Evolutionary conservation across 2,329 filamentous ascomycete species (phyloP).

Genomic region (Scolecobasidium constrictum): DNA sequence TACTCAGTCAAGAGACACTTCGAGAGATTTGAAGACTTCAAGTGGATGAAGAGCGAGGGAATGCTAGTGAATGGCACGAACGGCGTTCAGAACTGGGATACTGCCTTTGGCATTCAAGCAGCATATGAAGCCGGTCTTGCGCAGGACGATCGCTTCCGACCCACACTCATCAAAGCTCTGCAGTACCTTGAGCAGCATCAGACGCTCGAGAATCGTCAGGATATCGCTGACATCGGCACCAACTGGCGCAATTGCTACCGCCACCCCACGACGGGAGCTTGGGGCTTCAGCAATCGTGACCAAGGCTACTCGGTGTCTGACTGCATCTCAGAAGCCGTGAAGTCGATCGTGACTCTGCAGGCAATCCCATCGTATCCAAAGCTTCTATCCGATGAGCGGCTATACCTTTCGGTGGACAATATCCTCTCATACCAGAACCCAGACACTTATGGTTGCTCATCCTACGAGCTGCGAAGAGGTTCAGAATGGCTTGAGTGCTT

Average conservation of each 20-base stretch:
- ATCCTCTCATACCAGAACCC: constrained; percentile 83
- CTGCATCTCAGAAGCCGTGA: constrained; percentile 84
- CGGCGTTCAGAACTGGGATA: constrained; percentile 97
- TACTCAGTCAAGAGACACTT: constrained; percentile 63
- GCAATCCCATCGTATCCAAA: constrained; percentile 63
- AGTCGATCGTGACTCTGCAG: constrained; percentile 76
- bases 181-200: constrained; percentile 85
- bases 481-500: constrained; percentile 70
- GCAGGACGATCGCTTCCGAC: constrained; percentile 63
- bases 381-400: constrained; percentile 62
- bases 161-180: constrained; percentile 74
- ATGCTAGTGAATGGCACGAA: constrained; percentile 96
- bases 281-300: constrained; percentile 86
- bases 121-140: constrained; percentile 69
- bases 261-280: constrained; percentile 82
- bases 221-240: constrained; percentile 18
- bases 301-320: constrained; percentile 96
- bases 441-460: constrained; percentile 68
- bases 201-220: constrained; percentile 67
- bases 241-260: constrained; percentile 46
- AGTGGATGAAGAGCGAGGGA: constrained; percentile 88
- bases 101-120: constrained; percentile 77
- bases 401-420: constrained; percentile 84
- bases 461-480: constrained; percentile 77
- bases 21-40: constrained; percentile 70